A percentile compares a stretch with the other conserved stretches of the same genome.
Conservation (phyloP, 768 basidiomycete genomes). For the Scleroderma citrinum region DNA sequence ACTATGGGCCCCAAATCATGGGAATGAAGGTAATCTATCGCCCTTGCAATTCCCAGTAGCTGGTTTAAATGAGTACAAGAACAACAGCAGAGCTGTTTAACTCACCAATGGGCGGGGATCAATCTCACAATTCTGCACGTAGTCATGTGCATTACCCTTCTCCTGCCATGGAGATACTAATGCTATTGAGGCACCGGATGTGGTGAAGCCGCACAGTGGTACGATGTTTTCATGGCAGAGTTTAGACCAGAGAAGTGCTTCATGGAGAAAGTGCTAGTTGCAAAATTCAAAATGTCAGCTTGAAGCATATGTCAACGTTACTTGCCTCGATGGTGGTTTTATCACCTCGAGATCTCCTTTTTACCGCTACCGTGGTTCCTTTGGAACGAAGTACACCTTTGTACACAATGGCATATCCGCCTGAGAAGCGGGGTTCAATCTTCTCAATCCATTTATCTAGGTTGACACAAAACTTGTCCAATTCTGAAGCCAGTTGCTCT, state of each 20-base stretch:
- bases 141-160: background rate
- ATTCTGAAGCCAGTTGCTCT: too few relatives aligned
- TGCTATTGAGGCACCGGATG: background rate
- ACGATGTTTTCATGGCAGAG: background rate
- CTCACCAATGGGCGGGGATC: background rate
- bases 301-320: too few relatives aligned
- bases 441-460: too few relatives aligned
- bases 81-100: background rate
- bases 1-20: background rate
- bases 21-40: background rate
- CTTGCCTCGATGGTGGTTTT: too few relatives aligned
- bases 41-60: background rate
- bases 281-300: too few relatives aligned
- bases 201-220: background rate
- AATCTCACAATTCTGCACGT: background rate
- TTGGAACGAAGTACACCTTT: too few relatives aligned
- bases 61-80: background rate
- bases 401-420: too few relatives aligned
- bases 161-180: background rate
- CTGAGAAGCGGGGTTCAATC: too few relatives aligned
- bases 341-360: too few relatives aligned
- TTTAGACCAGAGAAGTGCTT: background rate
- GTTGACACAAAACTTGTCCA: too few relatives aligned
- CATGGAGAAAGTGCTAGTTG: background rate
- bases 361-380: too few relatives aligned